Conservation (phyloP, 2,329 filamentous ascomycete genomes). For the Aureobasidium zeae region DNA sequence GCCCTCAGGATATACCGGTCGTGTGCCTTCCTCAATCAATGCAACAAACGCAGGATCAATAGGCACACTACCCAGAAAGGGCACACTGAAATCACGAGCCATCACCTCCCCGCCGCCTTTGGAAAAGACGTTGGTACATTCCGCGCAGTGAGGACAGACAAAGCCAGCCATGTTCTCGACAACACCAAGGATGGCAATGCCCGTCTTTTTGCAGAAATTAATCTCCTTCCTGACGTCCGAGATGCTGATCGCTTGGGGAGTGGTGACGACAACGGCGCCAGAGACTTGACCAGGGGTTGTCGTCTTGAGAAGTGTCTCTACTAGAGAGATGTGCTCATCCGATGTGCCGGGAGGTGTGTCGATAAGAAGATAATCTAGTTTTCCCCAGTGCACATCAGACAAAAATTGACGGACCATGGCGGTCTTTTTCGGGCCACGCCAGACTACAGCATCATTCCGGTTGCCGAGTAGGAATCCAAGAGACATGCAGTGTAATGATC, state of each 20-base stretch:
- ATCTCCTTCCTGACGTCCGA: constrained; percentile 91
- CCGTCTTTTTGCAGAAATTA: constrained; percentile 83
- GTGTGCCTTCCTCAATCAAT: constrained; percentile 66
- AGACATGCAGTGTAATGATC: constrained; percentile 75
- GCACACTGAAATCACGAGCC: constrained; percentile 75
- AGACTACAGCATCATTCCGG: constrained; percentile 86
- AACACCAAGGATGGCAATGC: constrained; percentile 71
- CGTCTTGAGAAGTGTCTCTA: constrained; percentile 51
- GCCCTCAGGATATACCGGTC: constrained; percentile 59
- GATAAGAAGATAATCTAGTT: constrained; percentile 84
- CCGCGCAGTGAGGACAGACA: constrained; percentile 65
- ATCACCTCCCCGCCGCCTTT: constrained; percentile 84
- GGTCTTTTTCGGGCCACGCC: constrained; percentile 96
- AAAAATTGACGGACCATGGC: constrained; percentile 98
- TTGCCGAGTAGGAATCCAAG: constrained; percentile 79
- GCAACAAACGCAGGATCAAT: constrained; percentile 89
- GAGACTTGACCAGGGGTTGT: constrained; percentile 56
- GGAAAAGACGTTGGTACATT: constrained; percentile 89
- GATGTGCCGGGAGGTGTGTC: constrained; percentile 94
- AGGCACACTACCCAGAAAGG: constrained; percentile 77
- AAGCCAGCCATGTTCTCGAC: constrained; percentile 96
- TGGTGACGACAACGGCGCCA: constrained; percentile 90
- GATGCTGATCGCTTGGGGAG: constrained; percentile 86
- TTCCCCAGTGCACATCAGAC: constrained; percentile 78
- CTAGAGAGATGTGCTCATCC: constrained; percentile 92